Evolutionary conservation across 495 filamentous ascomycete genomes (phyloP).

Genomic region (Neurospora sp.): DNA sequence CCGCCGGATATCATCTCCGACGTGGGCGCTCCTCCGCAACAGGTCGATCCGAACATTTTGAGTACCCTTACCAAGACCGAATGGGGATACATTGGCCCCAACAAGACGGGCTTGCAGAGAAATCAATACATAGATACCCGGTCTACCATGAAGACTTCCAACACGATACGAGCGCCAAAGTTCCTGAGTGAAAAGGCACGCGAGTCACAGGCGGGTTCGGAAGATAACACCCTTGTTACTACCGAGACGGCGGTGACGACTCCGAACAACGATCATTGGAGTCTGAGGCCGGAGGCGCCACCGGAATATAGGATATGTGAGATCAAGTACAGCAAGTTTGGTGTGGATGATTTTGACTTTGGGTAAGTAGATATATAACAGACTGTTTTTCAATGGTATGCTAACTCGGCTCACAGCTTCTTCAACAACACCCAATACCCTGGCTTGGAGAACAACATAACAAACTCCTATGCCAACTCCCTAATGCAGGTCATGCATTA

Average conservation of each 20-base stretch:
- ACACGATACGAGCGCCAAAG: constrained; percentile 55
- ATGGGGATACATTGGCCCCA: constrained; percentile 63
- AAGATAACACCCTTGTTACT: constrained; percentile 37
- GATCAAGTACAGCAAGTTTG: constrained; percentile 96
- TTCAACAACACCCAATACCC: constrained; percentile 89
- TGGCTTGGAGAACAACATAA: constrained; percentile 88
- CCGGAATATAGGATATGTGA: constrained; percentile 82
- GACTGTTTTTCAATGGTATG: not conserved
- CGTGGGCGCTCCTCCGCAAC: constrained; percentile 68
- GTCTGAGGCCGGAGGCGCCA: constrained; percentile 62
- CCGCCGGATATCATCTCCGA: constrained; percentile 73
- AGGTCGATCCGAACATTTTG: constrained; percentile 64
- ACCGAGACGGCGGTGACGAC: constrained; percentile 55
- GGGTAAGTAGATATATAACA: constrained; percentile 40
- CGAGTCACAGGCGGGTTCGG: constrained; percentile 46
- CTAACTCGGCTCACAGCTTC: constrained; percentile 50
- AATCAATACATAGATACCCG: constrained; percentile 80
- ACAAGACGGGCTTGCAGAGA: constrained; percentile 59
- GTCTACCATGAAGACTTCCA: constrained; percentile 42
- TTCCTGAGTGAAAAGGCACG: constrained; percentile 88
- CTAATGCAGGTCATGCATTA: constrained; percentile 87
- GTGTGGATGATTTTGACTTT: constrained; percentile 97
- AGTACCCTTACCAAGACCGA: constrained; percentile 56
- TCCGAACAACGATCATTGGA: constrained; percentile 48
- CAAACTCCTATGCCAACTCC: constrained; percentile 92